phyloP scores from a whole-genome alignment of 2,329 filamentous ascomycete species.

The Amylocarpus encephaloides region DNA sequence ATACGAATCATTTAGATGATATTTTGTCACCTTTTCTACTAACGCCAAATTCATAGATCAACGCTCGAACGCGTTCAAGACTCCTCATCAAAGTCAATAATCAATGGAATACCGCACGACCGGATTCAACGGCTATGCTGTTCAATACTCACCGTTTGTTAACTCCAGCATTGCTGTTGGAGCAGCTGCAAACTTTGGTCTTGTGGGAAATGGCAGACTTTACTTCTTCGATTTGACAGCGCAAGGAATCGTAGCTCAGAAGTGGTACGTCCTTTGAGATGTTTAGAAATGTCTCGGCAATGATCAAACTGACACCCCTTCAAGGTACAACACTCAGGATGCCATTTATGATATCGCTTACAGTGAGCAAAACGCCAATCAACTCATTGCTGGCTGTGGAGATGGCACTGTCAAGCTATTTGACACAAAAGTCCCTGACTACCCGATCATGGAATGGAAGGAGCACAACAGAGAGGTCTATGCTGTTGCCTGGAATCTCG shows the following conservation, averaged over 20 bases:
- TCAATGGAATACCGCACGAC: constrained; percentile 95
- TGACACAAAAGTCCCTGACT: constrained; percentile 72
- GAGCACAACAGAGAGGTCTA: constrained; percentile 94
- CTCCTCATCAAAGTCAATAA: constrained; percentile 49
- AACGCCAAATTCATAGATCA: no score
- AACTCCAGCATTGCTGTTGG: constrained; percentile 90
- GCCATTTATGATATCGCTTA: constrained; percentile 91
- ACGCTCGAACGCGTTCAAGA: background rate
- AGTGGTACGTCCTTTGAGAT: constrained; percentile 50
- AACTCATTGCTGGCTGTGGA: constrained; percentile 80
- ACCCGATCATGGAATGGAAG: constrained; percentile 85
- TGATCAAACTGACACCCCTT: background rate
- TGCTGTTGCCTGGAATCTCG: constrained; percentile 84
- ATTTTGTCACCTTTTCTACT: no score
- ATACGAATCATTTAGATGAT: no score
- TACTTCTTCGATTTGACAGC: constrained; percentile 79
- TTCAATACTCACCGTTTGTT: constrained; percentile 98
- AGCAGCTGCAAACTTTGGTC: constrained; percentile 88
- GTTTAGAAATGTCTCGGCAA: background rate
- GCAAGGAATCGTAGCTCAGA: constrained; percentile 76
- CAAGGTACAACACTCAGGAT: constrained; percentile 92
- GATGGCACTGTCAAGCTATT: constrained; percentile 95
- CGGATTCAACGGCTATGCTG: constrained; percentile 92
- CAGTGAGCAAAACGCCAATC: constrained; percentile 95
- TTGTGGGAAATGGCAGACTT: constrained; percentile 90